Percentiles rank a stretch among this genome's conserved stretches.
phyloP scores from a whole-genome alignment of 2,329 filamentous ascomycete species.

The Cytospora piceicola region DNA sequence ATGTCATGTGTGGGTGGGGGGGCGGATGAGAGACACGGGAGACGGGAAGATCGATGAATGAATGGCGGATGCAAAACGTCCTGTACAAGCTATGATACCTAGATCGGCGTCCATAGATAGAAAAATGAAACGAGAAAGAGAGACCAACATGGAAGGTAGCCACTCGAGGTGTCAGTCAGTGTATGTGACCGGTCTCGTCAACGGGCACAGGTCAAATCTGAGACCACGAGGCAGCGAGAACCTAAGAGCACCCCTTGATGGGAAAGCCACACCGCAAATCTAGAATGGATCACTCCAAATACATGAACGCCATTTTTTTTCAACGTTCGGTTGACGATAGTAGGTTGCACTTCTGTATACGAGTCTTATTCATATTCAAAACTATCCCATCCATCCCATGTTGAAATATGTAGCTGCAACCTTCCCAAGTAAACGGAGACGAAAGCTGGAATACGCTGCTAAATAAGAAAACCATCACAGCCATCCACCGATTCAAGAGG shows the following conservation, averaged over 20 bases:
- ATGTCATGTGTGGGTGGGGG: background rate
- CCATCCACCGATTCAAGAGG: background rate
- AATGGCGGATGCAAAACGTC: conserved; percentile 21
- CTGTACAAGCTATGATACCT: conserved; percentile 31
- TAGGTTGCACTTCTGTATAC: background rate
- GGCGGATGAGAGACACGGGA: background rate
- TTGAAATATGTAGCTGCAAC: background rate
- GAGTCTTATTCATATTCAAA: background rate
- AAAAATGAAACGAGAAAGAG: conserved; percentile 11
- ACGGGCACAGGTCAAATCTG: background rate
- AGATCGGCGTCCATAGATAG: conserved; percentile 30
- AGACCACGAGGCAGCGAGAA: background rate
- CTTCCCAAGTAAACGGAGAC: background rate
- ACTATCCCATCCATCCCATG: background rate
- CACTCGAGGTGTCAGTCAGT: background rate
- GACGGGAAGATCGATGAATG: conserved; percentile 4
- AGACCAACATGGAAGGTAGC: conserved; percentile 9
- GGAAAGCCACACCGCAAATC: background rate
- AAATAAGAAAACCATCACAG: background rate
- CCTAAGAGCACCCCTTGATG: background rate
- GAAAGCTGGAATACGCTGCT: background rate
- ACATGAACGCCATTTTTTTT: background rate
- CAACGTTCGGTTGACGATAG: too few relatives aligned
- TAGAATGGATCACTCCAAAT: background rate
- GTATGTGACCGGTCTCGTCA: background rate